A percentile compares a stretch with the other conserved stretches of the same genome.
Conservation (phyloP, 306 rosid genomes). For the Prunus salicina region DNA sequence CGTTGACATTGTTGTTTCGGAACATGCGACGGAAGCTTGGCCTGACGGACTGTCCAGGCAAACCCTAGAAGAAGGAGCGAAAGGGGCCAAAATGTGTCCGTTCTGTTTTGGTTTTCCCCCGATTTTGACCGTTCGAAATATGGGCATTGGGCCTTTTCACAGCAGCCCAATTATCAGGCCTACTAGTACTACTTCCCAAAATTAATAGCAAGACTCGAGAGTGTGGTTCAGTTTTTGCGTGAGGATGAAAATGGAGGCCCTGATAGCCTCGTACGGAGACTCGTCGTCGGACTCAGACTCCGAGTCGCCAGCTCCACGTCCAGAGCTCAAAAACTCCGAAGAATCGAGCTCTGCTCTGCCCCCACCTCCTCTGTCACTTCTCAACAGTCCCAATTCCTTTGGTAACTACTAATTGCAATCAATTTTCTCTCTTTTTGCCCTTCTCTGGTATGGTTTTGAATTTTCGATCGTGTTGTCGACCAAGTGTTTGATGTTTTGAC, state of each 20-base stretch:
- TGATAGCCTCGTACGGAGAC: slow-evolving; percentile 66
- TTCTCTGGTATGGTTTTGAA: no score
- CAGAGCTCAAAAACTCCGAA: slow-evolving; percentile 10
- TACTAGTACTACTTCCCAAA: not conserved
- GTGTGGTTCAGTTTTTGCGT: not conserved
- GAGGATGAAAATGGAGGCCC: slow-evolving; percentile 62
- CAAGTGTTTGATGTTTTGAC: no score
- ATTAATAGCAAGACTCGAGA: not conserved
- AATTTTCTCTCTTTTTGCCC: no score
- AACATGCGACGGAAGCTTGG: not conserved
- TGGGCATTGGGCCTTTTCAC: not conserved
- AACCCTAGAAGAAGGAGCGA: not conserved
- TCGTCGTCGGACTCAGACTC: slow-evolving; percentile 59
- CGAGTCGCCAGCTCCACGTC: slow-evolving; percentile 31
- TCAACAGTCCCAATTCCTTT: no score
- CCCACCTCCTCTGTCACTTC: no score
- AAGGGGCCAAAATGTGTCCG: not conserved
- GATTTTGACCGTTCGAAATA: not conserved
- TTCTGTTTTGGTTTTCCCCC: not conserved
- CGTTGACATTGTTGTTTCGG: not conserved
- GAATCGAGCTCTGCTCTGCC: not conserved
- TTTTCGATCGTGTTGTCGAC: no score
- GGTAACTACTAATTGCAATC: no score
- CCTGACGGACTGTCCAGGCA: not conserved
- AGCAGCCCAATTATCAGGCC: not conserved